Conservation (phyloP, 129 eudicot species). For the Cynara cardunculus region DNA sequence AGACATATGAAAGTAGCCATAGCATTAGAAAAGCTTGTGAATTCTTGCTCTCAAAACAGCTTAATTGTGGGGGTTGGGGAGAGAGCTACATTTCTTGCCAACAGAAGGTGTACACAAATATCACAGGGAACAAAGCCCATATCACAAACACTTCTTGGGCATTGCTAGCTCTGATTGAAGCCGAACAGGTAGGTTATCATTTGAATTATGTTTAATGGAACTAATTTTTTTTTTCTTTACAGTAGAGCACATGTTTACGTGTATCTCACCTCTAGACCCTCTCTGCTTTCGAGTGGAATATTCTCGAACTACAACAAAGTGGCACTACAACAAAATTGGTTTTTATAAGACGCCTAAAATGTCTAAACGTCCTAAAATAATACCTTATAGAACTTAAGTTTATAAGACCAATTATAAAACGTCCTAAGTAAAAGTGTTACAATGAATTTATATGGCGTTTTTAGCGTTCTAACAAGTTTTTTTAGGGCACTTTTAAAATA, state of each 20-base stretch:
- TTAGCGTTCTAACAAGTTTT: neutral
- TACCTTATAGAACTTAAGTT: neutral
- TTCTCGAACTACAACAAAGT: neutral
- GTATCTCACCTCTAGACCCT: neutral
- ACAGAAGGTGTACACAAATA: constrained; percentile 49
- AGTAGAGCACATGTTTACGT: too few relatives aligned
- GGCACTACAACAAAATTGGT: neutral
- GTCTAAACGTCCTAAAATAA: too few relatives aligned
- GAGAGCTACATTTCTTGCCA: constrained; percentile 61
- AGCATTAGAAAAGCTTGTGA: constrained; percentile 60
- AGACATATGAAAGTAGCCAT: constrained; percentile 33
- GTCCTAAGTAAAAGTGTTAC: neutral
- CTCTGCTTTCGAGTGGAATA: neutral
- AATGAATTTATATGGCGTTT: too few relatives aligned
- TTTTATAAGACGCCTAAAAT: neutral
- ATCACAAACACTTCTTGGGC: constrained; percentile 72
- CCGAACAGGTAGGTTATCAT: constrained; percentile 51
- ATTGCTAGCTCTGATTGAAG: constrained; percentile 67
- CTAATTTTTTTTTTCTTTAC: too few relatives aligned
- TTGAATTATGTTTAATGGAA: neutral
- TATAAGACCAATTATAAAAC: neutral
- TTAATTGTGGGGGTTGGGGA: constrained; percentile 78
- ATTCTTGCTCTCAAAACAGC: constrained; percentile 61
- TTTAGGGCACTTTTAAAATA: too few relatives aligned
- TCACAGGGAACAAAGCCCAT: constrained; percentile 46